These are phyloP conservation scores for Ochetophila trinervis DNA, from an alignment of 306 rosid species.

Conservation along the genomic window DNA sequence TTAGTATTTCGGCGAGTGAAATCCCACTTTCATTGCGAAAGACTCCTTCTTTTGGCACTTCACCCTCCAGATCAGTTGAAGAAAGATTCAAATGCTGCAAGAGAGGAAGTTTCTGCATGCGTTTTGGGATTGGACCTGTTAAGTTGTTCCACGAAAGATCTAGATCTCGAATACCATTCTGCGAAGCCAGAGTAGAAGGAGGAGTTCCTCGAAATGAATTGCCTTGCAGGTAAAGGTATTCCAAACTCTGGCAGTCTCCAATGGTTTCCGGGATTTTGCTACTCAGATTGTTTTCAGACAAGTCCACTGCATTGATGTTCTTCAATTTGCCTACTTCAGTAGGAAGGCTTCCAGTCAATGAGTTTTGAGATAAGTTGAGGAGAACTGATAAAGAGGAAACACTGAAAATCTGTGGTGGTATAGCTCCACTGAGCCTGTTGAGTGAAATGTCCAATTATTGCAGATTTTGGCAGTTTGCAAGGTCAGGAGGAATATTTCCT, in stretches of 20 bases:
- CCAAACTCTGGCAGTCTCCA: slow-evolving; percentile 27
- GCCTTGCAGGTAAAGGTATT: slow-evolving; percentile 19
- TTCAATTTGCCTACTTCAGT: slow-evolving; percentile 10
- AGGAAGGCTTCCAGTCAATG: slow-evolving; percentile 24
- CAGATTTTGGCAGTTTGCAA: slow-evolving; percentile 22
- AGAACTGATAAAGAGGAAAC: slow-evolving; percentile 1
- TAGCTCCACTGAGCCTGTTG: slow-evolving; percentile 29
- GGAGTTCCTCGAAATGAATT: slow-evolving; percentile 27
- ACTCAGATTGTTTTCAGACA: slow-evolving; percentile 29
- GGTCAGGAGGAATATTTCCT: slow-evolving; percentile 33
- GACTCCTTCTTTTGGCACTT: slow-evolving; percentile 35
- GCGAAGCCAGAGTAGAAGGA: slow-evolving; percentile 36
- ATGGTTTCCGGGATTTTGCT: slow-evolving; percentile 33
- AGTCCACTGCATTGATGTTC: slow-evolving; percentile 9
- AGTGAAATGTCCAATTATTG: neutral
- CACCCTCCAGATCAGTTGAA: slow-evolving; percentile 40
- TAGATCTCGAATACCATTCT: slow-evolving; percentile 24
- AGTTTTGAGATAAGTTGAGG: slow-evolving; percentile 31
- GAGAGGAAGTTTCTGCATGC: slow-evolving; percentile 4
- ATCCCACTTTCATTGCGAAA: slow-evolving; percentile 25
- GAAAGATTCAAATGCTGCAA: slow-evolving; percentile 33
- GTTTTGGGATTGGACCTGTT: slow-evolving; percentile 33
- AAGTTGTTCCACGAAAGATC: slow-evolving; percentile 35
- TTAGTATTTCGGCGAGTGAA: slow-evolving; percentile 5
- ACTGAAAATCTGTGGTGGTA: slow-evolving; percentile 25